These are phyloP conservation scores for Exophiala calicioides DNA, from an alignment of 2,329 filamentous ascomycete species.

Conservation along the genomic window DNA sequence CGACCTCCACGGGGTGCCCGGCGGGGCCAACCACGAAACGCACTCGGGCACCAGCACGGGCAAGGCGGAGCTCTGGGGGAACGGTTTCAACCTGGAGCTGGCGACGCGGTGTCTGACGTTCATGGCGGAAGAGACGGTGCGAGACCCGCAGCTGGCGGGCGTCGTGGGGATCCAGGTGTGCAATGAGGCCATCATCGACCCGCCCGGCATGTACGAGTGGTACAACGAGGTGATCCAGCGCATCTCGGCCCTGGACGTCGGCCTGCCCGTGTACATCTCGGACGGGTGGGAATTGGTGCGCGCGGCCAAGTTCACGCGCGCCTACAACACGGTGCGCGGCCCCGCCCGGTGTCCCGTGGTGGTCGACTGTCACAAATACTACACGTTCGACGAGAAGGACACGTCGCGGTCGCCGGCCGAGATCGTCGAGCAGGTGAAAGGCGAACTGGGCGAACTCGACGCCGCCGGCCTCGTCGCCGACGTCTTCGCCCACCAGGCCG, in stretches of 20 bases:
- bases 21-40: slow-evolving; percentile 57
- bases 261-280: slow-evolving; percentile 58
- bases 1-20: slow-evolving; percentile 60
- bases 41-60: slow-evolving; percentile 59
- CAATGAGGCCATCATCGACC: slow-evolving; percentile 57
- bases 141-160: slow-evolving; percentile 36
- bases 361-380: slow-evolving; percentile 62
- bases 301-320: slow-evolving; percentile 48
- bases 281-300: slow-evolving; percentile 58
- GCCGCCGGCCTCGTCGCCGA: slow-evolving; percentile 42
- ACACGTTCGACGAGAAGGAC: slow-evolving; percentile 57
- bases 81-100: slow-evolving; percentile 45
- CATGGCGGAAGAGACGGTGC: slow-evolving; percentile 50
- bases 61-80: slow-evolving; percentile 55
- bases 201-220: slow-evolving; percentile 57
- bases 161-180: slow-evolving; percentile 60
- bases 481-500: slow-evolving; percentile 51
- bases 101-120: slow-evolving; percentile 53
- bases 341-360: slow-evolving; percentile 50
- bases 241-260: slow-evolving; percentile 50
- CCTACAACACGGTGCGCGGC: slow-evolving; percentile 40
- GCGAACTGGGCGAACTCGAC: slow-evolving; percentile 49
- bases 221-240: slow-evolving; percentile 55
- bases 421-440: slow-evolving; percentile 50
- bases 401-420: slow-evolving; percentile 54